Percentiles rank a stretch among this genome's conserved stretches.
Conservation (phyloP, 176 grass and related monocot genomes). For the sorghum (Sorghum bicolor) region Sorghum_bicolor_NCBIv3 NC_012872.2:1215501-1216000, state of each 20-base stretch:
- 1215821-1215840: conserved; percentile 85
- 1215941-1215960: conserved; percentile 87
- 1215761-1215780: conserved; percentile 67
- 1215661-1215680: conserved; percentile 86
- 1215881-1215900: conserved; percentile 83
- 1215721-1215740: conserved; percentile 88
- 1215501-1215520: conserved; percentile 70
- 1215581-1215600: conserved; percentile 67
- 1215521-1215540: conserved; percentile 67
- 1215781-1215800: conserved; percentile 93
- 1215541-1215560: conserved; percentile 59
- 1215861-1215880: conserved; percentile 69
- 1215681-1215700: conserved; percentile 84
- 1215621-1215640: conserved; percentile 93
- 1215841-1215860: conserved; percentile 72
- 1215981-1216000: conserved; percentile 80
- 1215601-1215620: conserved; percentile 70
- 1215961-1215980: conserved; percentile 90
- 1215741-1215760: conserved; percentile 79
- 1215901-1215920: conserved; percentile 92
- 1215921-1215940: conserved; percentile 82
- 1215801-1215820: conserved; percentile 85
- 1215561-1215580: conserved; percentile 72
- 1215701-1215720: conserved; percentile 74
- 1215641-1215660: conserved; percentile 86